A percentile compares a stretch with the other conserved stretches of the same genome.
These are phyloP conservation scores for Westerdykella aurantiaca DNA, from an alignment of 2,329 filamentous ascomycete species.

Conservation along the genomic window DNA sequence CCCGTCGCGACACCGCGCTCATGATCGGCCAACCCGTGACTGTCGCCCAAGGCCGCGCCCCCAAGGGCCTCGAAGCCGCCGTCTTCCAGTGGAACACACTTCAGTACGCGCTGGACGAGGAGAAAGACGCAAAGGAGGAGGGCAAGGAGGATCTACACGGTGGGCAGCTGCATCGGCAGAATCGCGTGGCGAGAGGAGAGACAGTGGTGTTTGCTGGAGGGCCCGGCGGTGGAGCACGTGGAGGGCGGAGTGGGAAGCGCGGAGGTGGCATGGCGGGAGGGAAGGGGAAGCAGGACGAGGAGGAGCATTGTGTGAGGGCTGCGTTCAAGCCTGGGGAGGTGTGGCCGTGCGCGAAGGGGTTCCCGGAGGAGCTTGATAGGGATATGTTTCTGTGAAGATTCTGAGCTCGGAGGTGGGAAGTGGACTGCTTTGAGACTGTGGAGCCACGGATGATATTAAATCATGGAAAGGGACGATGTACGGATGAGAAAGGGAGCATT, in stretches of 20 bases:
- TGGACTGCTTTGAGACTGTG: too few relatives aligned
- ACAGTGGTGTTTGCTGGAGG: not conserved
- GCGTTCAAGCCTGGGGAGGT: conserved; percentile 16
- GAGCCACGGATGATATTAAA: too few relatives aligned
- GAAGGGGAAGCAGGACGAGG: not conserved
- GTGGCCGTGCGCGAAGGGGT: conserved; percentile 25
- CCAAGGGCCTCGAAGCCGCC: conserved; percentile 20
- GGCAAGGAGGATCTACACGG: conserved; percentile 32
- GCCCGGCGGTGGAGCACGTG: not conserved
- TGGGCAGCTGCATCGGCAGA: conserved; percentile 30
- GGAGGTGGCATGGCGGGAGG: conserved; percentile 2
- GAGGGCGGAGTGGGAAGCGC: conserved; percentile 1
- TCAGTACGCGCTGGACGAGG: conserved; percentile 17
- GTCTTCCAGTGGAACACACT: conserved; percentile 29
- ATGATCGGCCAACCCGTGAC: conserved; percentile 8
- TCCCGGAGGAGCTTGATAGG: conserved; percentile 23
- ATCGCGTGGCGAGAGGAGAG: conserved; percentile 19
- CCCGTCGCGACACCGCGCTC: conserved; percentile 17
- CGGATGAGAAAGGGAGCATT: too few relatives aligned
- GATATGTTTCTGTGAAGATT: conserved; percentile 18
- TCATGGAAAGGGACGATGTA: too few relatives aligned
- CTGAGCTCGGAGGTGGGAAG: too few relatives aligned
- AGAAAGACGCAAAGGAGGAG: conserved; percentile 22
- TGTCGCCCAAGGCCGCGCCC: conserved; percentile 18
- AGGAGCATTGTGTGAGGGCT: conserved; percentile 7